Percentiles rank a stretch among this genome's conserved stretches.
phyloP scores from a whole-genome alignment of 352 stramenopile genomes.

The Phytophthora pisi region DNA sequence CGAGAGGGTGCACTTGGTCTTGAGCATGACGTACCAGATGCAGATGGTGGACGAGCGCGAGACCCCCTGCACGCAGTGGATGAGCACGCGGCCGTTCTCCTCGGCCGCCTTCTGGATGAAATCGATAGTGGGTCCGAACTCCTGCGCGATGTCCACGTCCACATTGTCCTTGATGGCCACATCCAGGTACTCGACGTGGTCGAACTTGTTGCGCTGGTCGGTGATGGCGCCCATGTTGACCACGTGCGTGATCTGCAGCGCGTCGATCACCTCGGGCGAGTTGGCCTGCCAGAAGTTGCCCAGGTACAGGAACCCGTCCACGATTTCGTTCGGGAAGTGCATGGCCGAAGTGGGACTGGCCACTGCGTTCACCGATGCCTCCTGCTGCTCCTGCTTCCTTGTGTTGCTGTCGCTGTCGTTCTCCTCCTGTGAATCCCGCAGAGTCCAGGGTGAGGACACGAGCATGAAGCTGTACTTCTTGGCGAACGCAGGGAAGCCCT shows the following conservation, averaged over 20 bases:
- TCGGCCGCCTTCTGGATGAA: conserved; percentile 60
- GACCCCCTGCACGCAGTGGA: conserved; percentile 84
- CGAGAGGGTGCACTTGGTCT: conserved; percentile 72
- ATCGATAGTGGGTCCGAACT: conserved; percentile 52
- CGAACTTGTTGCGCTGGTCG: conserved; percentile 59
- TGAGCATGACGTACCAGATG: conserved; percentile 83
- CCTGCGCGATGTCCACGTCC: conserved; percentile 59
- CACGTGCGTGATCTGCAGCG: conserved; percentile 73
- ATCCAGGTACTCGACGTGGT: conserved; percentile 66
- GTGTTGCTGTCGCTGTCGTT: background rate
- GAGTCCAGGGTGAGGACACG: conserved; percentile 25
- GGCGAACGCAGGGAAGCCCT: conserved; percentile 67
- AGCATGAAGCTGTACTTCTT: conserved; percentile 79
- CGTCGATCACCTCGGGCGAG: conserved; percentile 51
- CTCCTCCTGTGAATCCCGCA: conserved; percentile 3
- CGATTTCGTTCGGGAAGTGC: conserved; percentile 81
- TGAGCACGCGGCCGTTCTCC: conserved; percentile 57
- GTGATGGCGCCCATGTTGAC: conserved; percentile 77
- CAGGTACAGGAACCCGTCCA: conserved; percentile 72
- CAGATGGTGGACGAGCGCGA: conserved; percentile 80
- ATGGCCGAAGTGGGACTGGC: conserved; percentile 21
- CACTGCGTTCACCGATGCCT: background rate
- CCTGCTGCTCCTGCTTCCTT: conserved; percentile 8
- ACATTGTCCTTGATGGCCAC: conserved; percentile 66
- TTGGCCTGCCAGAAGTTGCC: conserved; percentile 87